Conservation (phyloP, 371 early-diverging fungal genomes). For the Apophysomyces ossiformis region DNA sequence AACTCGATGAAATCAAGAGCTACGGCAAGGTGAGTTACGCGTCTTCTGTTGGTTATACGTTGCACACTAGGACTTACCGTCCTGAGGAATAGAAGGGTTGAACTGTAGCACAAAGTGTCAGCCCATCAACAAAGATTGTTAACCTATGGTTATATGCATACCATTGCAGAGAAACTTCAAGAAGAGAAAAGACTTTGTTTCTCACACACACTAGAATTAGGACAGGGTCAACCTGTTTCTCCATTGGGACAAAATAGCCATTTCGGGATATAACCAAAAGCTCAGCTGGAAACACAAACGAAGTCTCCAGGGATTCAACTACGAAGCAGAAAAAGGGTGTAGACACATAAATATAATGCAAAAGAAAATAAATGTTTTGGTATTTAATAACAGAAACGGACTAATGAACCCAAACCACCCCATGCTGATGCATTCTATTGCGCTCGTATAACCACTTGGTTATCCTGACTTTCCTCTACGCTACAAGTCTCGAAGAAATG, state of each 20-base stretch:
- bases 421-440: no score
- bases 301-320: no score
- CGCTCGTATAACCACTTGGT: not conserved
- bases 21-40: conserved; percentile 2
- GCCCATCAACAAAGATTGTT: not conserved
- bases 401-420: no score
- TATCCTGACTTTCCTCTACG: not conserved
- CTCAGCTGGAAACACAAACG: no score
- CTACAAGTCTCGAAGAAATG: conserved; percentile 32
- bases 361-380: no score
- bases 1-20: conserved; percentile 78
- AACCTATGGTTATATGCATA: not conserved
- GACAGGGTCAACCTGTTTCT: not conserved
- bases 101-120: conserved; percentile 3
- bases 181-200: not conserved
- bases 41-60: not conserved
- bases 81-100: conserved; percentile 19
- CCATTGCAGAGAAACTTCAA: not conserved
- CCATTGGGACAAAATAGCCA: not conserved
- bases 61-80: conserved; percentile 11
- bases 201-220: not conserved
- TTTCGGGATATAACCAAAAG: not conserved
- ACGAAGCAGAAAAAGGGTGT: no score
- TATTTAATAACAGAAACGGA: no score
- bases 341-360: no score